These are phyloP conservation scores for Cnidoscolus chayamansa DNA, from an alignment of 441 rosid species.

Conservation along the genomic window DNA sequence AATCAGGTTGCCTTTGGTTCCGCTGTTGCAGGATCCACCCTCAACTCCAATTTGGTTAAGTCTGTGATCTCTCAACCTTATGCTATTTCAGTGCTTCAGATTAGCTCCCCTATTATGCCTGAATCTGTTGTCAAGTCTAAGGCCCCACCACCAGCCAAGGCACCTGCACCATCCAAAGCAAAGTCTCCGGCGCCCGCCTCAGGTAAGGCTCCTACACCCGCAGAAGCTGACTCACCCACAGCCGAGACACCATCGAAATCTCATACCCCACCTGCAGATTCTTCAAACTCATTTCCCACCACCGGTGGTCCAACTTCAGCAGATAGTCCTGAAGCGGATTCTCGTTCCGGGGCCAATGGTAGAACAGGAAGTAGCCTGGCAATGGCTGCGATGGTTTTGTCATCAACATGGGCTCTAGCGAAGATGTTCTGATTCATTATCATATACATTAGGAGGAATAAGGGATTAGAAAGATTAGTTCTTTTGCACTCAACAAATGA, in stretches of 20 bases:
- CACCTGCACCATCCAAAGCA: constrained; percentile 15
- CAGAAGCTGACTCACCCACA: not conserved
- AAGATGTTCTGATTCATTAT: not conserved
- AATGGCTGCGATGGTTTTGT: not conserved
- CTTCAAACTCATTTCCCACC: constrained; percentile 2
- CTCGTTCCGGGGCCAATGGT: not conserved
- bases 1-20: constrained; percentile 39
- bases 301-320: not conserved
- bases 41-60: constrained; percentile 36
- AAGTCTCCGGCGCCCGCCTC: not conserved
- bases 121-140: constrained; percentile 37
- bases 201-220: not conserved
- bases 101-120: constrained; percentile 50
- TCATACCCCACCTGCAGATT: constrained; percentile 20
- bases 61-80: constrained; percentile 46
- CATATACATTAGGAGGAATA: not conserved
- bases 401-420: not conserved
- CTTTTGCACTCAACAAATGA: not conserved
- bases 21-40: constrained; percentile 35
- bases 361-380: not conserved
- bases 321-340: constrained; percentile 22
- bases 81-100: constrained; percentile 58
- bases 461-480: not conserved
- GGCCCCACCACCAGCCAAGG: constrained; percentile 28
- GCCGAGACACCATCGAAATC: not conserved